phyloP scores from a whole-genome alignment of 2,329 filamentous ascomycete genomes.

The Phymatotrichopsis omnivora region DNA sequence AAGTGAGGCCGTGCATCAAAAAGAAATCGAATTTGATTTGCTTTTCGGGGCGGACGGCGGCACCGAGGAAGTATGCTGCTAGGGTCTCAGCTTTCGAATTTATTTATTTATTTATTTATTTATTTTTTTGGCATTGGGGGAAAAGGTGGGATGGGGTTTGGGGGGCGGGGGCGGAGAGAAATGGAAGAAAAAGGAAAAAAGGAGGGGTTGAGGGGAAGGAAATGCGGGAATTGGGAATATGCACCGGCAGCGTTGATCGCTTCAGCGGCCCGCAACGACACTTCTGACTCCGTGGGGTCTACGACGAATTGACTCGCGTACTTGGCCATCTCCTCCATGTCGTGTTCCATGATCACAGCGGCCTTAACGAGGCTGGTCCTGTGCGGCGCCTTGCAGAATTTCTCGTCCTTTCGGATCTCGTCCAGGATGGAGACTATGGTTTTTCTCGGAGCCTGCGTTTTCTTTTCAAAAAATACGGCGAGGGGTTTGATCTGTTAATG shows the following conservation, averaged over 20 bases:
- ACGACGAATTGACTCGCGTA: conserved; percentile 48
- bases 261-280: too few relatives aligned
- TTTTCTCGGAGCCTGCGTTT: too few relatives aligned
- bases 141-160: too few relatives aligned
- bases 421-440: too few relatives aligned
- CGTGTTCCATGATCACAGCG: not conserved
- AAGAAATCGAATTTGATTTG: conserved; percentile 73
- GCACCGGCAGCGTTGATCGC: conserved; percentile 58
- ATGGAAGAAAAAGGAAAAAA: conserved; percentile 31
- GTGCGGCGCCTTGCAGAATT: conserved; percentile 45
- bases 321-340: conserved; percentile 38
- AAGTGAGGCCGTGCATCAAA: conserved; percentile 63
- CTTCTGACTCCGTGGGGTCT: too few relatives aligned
- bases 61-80: conserved; percentile 48
- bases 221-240: conserved; percentile 24
- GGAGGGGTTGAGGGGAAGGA: conserved; percentile 38
- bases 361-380: conserved; percentile 31
- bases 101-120: too few relatives aligned
- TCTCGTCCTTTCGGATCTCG: conserved; percentile 47
- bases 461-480: too few relatives aligned
- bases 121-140: too few relatives aligned
- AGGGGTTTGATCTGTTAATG: too few relatives aligned
- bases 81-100: too few relatives aligned
- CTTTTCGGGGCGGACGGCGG: conserved; percentile 55
- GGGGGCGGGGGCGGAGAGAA: too few relatives aligned